Evolutionary conservation across 768 basidiomycete genomes (phyloP), one percentile per base, ranked within the genome.

Genomic region (Tulasnella sp.): DNA sequence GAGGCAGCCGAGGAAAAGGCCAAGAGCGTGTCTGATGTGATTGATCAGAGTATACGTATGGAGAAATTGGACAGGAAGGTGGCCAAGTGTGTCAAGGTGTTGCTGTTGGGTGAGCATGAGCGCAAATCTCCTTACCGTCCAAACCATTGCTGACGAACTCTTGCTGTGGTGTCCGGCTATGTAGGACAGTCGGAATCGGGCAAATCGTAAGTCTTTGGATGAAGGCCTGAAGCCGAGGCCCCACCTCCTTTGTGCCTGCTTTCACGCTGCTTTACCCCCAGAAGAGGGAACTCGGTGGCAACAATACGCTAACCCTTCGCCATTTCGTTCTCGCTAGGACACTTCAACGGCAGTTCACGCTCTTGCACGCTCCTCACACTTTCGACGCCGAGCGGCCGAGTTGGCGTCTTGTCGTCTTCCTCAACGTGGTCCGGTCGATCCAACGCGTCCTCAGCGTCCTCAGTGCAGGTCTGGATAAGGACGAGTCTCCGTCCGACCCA

Each of bases 331-430:
- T 40, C 52, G 19, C 17, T 23, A 35, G 37, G 19, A 48, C 45
- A 4, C 54, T 56, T 12, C 41, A 45, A 32, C 45, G 40, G 42
- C 45, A 45, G 37, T 45, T 48, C n/a, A 43, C 51, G 68, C 75
- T 91, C 11, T 69, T 88, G 66, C 85, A 90, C 66, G 76, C 83
- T 1, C 83, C 83, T 7, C 79, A 78, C 34, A 78, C 83, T 35
- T 89, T 91, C 68, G 79, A 78, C 62, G 79, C 82, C 15, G 86
- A 90, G 66, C 76, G 87, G 61, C 80, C 85, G 55, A 84, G 86
- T 25, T 91, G 87, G 87, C 80, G 87, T 50, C 78, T 84, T 49
- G 86, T 91, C 63, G 84, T 91, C 64, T 91, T 90, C 71, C 77
- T 90, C 59, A 91, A 91, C 69, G 75, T 91, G 61, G 83, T 89